Conservation (phyloP, 2,329 filamentous ascomycete genomes). For the Ophiostoma populinum region DNA sequence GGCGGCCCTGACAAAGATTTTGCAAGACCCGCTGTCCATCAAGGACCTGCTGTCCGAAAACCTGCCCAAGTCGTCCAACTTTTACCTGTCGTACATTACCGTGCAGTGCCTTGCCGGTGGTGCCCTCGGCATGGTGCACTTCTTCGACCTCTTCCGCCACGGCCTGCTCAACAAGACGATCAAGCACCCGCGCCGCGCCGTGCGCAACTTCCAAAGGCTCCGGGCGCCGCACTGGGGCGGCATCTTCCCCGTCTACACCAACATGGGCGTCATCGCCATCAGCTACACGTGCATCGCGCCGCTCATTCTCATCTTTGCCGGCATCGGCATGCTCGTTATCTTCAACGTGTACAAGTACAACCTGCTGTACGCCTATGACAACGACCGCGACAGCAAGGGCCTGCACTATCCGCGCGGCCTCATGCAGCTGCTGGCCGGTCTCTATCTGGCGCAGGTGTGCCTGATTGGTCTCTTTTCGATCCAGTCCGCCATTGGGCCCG, state of each 20-base stretch:
- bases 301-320: conserved; percentile 64
- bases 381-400: conserved; percentile 72
- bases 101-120: conserved; percentile 68
- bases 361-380: conserved; percentile 63
- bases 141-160: conserved; percentile 36
- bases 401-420: conserved; percentile 76
- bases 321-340: conserved; percentile 59
- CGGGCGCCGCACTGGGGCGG: conserved; percentile 61
- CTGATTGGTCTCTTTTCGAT: conserved; percentile 69
- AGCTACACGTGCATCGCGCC: conserved; percentile 75
- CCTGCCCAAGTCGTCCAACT: conserved; percentile 57
- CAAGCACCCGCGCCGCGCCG: conserved; percentile 69
- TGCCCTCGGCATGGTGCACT: conserved; percentile 53
- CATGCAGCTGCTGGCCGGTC: conserved; percentile 66
- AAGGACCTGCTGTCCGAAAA: conserved; percentile 41
- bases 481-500: conserved; percentile 46
- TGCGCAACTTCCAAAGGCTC: conserved; percentile 52
- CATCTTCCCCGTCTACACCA: conserved; percentile 57
- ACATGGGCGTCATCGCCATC: conserved; percentile 56
- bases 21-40: conserved; percentile 38
- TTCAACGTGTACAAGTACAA: conserved; percentile 81
- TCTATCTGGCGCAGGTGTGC: conserved; percentile 67
- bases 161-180: conserved; percentile 49
- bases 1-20: conserved; percentile 37
- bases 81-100: conserved; percentile 73